Percentiles rank a stretch among this genome's conserved stretches.
Conservation (phyloP, 352 stramenopile species). For the Pythium rhizo-oryzae region DNA sequence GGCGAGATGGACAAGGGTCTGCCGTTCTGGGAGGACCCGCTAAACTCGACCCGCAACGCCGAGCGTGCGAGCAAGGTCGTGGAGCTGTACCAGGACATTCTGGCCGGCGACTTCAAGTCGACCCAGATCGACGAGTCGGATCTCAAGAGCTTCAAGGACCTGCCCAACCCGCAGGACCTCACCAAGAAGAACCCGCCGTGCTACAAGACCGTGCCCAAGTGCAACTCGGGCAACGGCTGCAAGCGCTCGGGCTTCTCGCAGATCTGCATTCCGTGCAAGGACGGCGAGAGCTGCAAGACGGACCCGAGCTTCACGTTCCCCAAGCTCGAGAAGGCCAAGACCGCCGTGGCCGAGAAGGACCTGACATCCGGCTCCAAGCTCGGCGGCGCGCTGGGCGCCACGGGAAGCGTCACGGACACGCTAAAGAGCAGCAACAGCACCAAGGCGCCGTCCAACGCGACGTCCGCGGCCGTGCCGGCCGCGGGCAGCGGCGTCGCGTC, state of each 20-base stretch:
- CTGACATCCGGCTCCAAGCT: conserved; percentile 29
- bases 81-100: conserved; percentile 48
- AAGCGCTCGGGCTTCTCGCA: conserved; percentile 74
- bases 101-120: conserved; percentile 37
- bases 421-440: conserved; percentile 8
- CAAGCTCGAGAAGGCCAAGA: conserved; percentile 55
- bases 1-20: conserved; percentile 48
- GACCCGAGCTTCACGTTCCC: conserved; percentile 64
- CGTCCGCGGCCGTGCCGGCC: not conserved
- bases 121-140: conserved; percentile 43
- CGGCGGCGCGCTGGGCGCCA: conserved; percentile 20
- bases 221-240: conserved; percentile 56
- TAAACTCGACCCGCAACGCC: conserved; percentile 55
- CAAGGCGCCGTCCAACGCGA: not conserved
- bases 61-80: conserved; percentile 53
- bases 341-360: conserved; percentile 14
- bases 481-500: too few relatives aligned
- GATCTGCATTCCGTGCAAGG: conserved; percentile 61
- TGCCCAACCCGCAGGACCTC: conserved; percentile 54
- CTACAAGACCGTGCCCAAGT: conserved; percentile 61
- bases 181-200: conserved; percentile 61
- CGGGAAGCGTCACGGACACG: conserved; percentile 8
- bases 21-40: conserved; percentile 68
- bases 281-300: conserved; percentile 40
- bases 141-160: conserved; percentile 42